A percentile compares a stretch with the other conserved stretches of the same genome.
phyloP scores from a whole-genome alignment of 306 rosid species.

The Echinosophora koreensis region DNA sequence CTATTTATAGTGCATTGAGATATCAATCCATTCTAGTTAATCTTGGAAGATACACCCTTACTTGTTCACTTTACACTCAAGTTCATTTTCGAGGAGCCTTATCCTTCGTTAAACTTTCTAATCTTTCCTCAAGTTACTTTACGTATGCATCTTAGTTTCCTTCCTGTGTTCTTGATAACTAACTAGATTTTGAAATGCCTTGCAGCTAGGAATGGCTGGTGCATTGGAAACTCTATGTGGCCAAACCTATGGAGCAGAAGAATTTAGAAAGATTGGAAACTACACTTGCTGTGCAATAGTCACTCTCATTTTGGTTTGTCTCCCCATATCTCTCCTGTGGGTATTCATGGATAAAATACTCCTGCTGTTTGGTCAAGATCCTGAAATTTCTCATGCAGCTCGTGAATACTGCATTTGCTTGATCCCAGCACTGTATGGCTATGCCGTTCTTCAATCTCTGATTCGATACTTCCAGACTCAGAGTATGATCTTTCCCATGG shows the following conservation, averaged over 20 bases:
- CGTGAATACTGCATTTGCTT: slow-evolving; percentile 53
- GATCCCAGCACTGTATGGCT: slow-evolving; percentile 65
- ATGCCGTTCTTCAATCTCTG: slow-evolving; percentile 61
- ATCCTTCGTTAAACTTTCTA: not conserved
- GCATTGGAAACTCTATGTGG: slow-evolving; percentile 78
- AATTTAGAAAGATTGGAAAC: slow-evolving; percentile 57
- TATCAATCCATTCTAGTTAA: too few species aligned
- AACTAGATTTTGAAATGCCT: slow-evolving; percentile 26
- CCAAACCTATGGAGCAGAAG: slow-evolving; percentile 67
- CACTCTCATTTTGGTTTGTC: slow-evolving; percentile 55
- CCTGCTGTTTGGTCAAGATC: slow-evolving; percentile 62
- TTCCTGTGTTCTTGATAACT: not conserved
- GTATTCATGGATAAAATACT: slow-evolving; percentile 63
- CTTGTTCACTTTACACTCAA: too few species aligned
- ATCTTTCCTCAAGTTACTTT: not conserved
- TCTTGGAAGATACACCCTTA: too few species aligned
- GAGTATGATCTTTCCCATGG: slow-evolving; percentile 63
- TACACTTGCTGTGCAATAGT: slow-evolving; percentile 59
- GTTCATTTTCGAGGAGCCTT: too few species aligned
- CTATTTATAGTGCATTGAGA: too few species aligned
- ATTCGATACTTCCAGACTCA: slow-evolving; percentile 65
- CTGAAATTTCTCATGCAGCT: slow-evolving; percentile 54
- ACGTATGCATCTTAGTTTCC: not conserved
- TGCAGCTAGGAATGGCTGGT: slow-evolving; percentile 70
- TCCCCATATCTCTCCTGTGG: slow-evolving; percentile 69